Conservation (phyloP, 2,329 filamentous ascomycete species). For the Pseudogymnoascus sp. region DNA sequence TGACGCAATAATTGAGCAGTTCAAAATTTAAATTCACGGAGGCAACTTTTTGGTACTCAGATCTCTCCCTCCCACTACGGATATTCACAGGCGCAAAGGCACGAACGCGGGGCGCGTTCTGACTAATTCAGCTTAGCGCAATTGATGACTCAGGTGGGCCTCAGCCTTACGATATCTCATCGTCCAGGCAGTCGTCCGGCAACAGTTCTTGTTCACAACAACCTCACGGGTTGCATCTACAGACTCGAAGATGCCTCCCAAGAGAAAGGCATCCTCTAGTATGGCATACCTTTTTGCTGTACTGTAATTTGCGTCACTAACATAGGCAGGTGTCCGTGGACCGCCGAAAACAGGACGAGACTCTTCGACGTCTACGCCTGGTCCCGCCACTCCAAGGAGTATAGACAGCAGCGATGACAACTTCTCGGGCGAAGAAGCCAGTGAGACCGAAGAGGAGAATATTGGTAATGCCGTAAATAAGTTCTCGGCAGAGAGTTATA, state of each 20-base stretch:
- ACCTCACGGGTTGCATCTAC: constrained; percentile 11
- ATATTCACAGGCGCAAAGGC: constrained; percentile 3
- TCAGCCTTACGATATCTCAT: constrained; percentile 7
- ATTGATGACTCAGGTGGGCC: constrained; percentile 7
- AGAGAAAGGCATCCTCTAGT: constrained; percentile 57
- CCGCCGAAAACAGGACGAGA: constrained; percentile 46
- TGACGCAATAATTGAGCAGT: neutral
- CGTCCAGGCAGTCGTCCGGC: neutral
- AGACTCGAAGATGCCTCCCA: constrained; percentile 51
- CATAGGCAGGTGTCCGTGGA: constrained; percentile 36
- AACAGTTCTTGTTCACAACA: neutral
- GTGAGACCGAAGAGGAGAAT: constrained; percentile 43
- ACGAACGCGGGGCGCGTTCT: constrained; percentile 4
- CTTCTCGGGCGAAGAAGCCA: constrained; percentile 41
- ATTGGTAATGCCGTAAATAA: constrained; percentile 51
- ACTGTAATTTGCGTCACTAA: constrained; percentile 27
- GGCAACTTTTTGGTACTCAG: neutral
- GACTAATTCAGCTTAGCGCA: neutral
- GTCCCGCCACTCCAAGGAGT: constrained; percentile 50
- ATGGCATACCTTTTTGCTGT: constrained; percentile 28
- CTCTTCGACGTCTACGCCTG: constrained; percentile 51
- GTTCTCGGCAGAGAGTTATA: constrained; percentile 37
- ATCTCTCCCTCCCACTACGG: constrained; percentile 1
- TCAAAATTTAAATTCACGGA: neutral
- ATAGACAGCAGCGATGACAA: constrained; percentile 44